Conservation (phyloP, 1,284 basidiomycete genomes). For the Heterobasidion occidentale region DNA sequence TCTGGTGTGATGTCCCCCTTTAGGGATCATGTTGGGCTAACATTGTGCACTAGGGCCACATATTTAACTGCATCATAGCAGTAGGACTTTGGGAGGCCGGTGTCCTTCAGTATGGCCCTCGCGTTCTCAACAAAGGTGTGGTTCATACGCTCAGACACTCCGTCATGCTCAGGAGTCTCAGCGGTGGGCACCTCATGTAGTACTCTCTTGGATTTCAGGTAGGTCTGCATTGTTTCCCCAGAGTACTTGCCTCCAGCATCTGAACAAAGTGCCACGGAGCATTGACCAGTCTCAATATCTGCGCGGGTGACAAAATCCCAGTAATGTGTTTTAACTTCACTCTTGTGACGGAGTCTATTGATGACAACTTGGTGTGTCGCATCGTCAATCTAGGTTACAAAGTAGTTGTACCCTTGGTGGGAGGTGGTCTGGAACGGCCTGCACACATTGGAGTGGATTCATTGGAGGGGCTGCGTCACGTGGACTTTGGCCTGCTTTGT, state of each 20-base stretch:
- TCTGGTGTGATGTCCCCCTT: constrained; percentile 10
- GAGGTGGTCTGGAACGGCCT: not conserved
- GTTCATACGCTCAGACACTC: constrained; percentile 20
- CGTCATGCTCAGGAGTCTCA: constrained; percentile 13
- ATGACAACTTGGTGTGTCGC: not conserved
- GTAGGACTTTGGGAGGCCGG: constrained; percentile 16
- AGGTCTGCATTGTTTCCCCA: not conserved
- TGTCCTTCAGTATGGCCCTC: constrained; percentile 16
- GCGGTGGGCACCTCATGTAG: constrained; percentile 8
- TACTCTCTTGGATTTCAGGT: constrained; percentile 8
- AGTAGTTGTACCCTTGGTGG: not conserved
- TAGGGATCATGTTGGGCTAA: constrained; percentile 7
- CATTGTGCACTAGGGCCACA: constrained; percentile 11
- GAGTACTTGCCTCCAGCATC: constrained; percentile 2
- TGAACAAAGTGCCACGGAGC: not conserved
- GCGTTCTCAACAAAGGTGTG: constrained; percentile 20
- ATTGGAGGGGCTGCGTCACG: not conserved
- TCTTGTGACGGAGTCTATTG: not conserved
- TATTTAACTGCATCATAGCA: constrained; percentile 21
- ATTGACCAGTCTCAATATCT: not conserved
- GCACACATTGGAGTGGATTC: not conserved
- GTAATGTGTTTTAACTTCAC: not conserved
- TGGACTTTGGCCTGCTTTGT: not conserved
- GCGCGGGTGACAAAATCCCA: not conserved
- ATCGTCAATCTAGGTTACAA: not conserved